These are phyloP conservation scores for Helotiales sp. DNA, from an alignment of 2,329 filamentous ascomycete genomes.

Conservation along the genomic window DNA sequence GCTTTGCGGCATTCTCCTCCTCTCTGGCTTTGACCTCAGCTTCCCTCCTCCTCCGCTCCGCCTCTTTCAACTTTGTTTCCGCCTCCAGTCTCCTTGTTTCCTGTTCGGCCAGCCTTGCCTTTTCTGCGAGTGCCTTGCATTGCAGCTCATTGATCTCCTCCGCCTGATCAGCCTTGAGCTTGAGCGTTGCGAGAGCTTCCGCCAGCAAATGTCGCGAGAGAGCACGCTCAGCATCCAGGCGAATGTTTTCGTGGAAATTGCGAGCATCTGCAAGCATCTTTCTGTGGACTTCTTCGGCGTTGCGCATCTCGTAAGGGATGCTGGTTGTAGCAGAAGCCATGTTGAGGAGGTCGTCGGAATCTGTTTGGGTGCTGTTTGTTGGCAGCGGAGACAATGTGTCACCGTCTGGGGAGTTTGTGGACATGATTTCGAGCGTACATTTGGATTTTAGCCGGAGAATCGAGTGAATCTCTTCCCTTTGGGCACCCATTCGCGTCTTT, in stretches of 20 bases:
- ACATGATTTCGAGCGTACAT: not conserved
- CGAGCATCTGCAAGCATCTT: not conserved
- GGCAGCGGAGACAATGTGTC: not conserved
- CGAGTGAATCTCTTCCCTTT: not conserved
- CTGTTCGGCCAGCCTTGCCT: not conserved
- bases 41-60: conserved; percentile 41
- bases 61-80: not conserved
- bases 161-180: not conserved
- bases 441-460: not conserved
- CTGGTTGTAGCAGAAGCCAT: not conserved
- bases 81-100: not conserved
- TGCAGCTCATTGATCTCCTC: not conserved
- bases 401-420: not conserved
- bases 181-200: not conserved
- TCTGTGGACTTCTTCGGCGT: not conserved
- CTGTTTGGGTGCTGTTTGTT: not conserved
- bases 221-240: not conserved
- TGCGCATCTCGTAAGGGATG: conserved; percentile 2
- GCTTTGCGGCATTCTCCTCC: conserved; percentile 40
- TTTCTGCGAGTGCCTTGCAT: not conserved
- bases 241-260: not conserved
- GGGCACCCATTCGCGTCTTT: not conserved
- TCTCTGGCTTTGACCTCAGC: conserved; percentile 50
- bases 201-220: not conserved
- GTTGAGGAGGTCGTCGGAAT: no score